Percentiles rank a stretch among this genome's conserved stretches.
Conservation (phyloP, 23 red algal species). For the Gracilaria domingensis region DNA sequence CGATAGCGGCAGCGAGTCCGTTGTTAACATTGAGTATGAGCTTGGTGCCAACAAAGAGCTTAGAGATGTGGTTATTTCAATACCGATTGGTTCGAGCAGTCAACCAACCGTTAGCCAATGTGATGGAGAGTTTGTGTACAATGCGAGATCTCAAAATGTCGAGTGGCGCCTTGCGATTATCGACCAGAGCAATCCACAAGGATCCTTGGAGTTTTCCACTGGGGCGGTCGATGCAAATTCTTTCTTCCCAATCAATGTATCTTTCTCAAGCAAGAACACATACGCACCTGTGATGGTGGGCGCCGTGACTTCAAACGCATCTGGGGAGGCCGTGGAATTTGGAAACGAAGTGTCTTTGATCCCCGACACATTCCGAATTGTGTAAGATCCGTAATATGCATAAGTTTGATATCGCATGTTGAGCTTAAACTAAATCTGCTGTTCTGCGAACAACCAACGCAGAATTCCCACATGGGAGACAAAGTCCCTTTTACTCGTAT, state of each 20-base stretch:
- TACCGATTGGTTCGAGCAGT: constrained; percentile 77
- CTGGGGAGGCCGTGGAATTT: constrained; percentile 79
- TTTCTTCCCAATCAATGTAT: constrained; percentile 94
- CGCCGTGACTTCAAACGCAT: constrained; percentile 21
- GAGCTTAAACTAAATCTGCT: background rate
- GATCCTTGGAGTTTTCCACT: constrained; percentile 90
- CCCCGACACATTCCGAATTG: constrained; percentile 71
- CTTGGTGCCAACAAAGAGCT: constrained; percentile 74
- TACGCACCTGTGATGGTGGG: constrained; percentile 74
- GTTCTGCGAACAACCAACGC: background rate
- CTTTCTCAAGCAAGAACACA: constrained; percentile 82
- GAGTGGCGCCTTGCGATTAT: constrained; percentile 86
- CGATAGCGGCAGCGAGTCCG: constrained; percentile 79
- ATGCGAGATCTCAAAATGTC: constrained; percentile 70
- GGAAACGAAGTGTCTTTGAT: constrained; percentile 66
- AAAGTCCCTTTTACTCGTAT: too few relatives aligned
- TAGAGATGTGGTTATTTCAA: constrained; percentile 78
- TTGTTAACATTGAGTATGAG: constrained; percentile 98
- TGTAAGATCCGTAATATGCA: constrained; percentile 1
- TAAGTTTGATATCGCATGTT: background rate
- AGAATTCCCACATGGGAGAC: too few relatives aligned
- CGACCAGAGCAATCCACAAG: constrained; percentile 79
- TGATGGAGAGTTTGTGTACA: constrained; percentile 92
- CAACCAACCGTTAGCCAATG: constrained; percentile 78
- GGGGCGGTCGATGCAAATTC: constrained; percentile 61